Evolutionary conservation across 73 alveolate genomes (phyloP).

Genomic region (Urostyla sp.): DNA sequence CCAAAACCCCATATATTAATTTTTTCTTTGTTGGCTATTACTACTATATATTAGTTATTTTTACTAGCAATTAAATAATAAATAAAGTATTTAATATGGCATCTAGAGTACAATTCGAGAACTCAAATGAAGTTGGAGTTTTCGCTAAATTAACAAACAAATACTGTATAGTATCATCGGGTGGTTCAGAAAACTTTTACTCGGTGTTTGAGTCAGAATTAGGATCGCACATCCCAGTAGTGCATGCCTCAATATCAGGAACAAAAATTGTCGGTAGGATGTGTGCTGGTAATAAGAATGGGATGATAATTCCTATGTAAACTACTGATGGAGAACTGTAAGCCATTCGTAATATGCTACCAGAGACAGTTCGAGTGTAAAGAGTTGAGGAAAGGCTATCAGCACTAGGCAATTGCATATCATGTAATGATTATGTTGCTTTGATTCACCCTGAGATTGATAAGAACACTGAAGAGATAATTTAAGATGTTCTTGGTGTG

Average conservation of each 20-base stretch:
- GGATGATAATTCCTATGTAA: conserved; percentile 96
- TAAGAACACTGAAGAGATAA: conserved; percentile 98
- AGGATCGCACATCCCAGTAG: conserved; percentile 98
- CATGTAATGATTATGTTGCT: conserved; percentile 98
- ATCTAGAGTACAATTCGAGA: conserved; percentile 90
- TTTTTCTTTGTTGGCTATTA: background rate
- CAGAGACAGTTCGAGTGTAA: conserved; percentile 91
- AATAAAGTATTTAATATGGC: conserved; percentile 72
- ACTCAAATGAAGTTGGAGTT: conserved; percentile 97
- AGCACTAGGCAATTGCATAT: conserved; percentile 97
- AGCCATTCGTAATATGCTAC: conserved; percentile 91
- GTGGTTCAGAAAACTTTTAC: conserved; percentile 97
- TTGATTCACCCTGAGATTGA: conserved; percentile 98
- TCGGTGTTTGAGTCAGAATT: conserved; percentile 91
- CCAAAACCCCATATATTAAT: background rate
- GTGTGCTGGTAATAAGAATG: conserved; percentile 96
- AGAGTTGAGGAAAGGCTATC: conserved; percentile 98
- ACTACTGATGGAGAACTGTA: conserved; percentile 97
- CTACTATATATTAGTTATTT: background rate
- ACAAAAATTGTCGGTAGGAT: conserved; percentile 94
- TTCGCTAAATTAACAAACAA: conserved; percentile 95
- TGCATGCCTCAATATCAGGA: conserved; percentile 97
- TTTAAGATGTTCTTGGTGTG: conserved; percentile 96
- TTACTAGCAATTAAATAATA: background rate
- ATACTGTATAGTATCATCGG: conserved; percentile 94